Evolutionary conservation across 2,329 filamentous ascomycete genomes (phyloP).

Genomic region (Didymella segeticola): DNA sequence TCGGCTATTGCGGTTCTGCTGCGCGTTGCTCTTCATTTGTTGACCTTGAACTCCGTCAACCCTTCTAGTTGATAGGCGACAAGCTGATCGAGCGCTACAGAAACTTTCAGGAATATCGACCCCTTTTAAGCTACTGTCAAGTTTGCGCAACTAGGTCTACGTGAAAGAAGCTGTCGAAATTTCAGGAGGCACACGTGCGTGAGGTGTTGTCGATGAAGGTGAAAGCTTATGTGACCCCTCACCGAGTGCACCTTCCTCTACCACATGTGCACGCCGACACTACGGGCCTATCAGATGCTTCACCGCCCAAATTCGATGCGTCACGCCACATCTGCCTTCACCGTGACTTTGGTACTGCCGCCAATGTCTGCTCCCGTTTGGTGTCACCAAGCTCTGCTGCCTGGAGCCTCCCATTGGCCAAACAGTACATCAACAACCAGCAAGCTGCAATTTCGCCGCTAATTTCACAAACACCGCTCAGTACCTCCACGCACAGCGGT

Average conservation of each 20-base stretch:
- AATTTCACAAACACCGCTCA: not conserved
- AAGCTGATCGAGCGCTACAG: too few relatives aligned
- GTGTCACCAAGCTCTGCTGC: slow-evolving; percentile 10
- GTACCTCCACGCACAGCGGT: not conserved
- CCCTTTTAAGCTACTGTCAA: too few relatives aligned
- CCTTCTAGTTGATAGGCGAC: too few relatives aligned
- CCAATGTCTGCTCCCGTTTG: slow-evolving; percentile 10
- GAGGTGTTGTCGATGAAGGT: not conserved
- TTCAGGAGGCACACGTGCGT: too few relatives aligned
- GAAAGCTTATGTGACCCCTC: not conserved
- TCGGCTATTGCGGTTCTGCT: too few relatives aligned
- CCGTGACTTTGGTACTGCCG: slow-evolving; percentile 9
- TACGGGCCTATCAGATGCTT: not conserved
- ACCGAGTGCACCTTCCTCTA: not conserved
- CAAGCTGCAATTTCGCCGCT: not conserved
- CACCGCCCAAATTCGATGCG: not conserved
- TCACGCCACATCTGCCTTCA: slow-evolving; percentile 7
- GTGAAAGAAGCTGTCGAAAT: too few relatives aligned
- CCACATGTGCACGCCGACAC: not conserved
- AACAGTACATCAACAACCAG: not conserved
- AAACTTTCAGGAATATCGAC: too few relatives aligned
- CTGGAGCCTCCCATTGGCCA: slow-evolving; percentile 3
- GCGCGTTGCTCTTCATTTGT: not conserved
- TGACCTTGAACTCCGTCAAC: not conserved
- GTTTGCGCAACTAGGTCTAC: too few relatives aligned